Base-by-base conservation (phyloP, 2,329 filamentous ascomycete species). In the Blumeria graminis region DNA sequence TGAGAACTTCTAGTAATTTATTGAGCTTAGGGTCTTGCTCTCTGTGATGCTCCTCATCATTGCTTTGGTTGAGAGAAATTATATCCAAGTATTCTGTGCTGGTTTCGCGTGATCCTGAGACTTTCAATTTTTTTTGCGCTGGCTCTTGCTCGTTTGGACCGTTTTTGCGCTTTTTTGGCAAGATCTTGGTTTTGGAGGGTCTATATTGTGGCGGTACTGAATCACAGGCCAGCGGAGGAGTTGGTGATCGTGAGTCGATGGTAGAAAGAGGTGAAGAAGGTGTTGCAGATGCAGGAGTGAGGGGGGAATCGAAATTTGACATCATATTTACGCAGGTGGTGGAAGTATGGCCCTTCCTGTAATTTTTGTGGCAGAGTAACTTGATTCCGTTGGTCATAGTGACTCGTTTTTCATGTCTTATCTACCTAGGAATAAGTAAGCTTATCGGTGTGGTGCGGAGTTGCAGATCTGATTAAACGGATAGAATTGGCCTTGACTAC, bases 41-140 rank as follows among this genome's bases (percentile, higher is more conserved):
- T 55, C 72, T 68, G 43, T 70, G 67, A 53, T 74, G 71, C 14
- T 74, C 71, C 41, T 71, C 70, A 52, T 63, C 59, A 18, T 57
- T 56, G 48, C 78, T 69, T 11, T 75, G 70, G 56, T 72, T 73
- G 54, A 69, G 67, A 18, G 66, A 68, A 45, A 73, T 71, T 39
- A 96, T 71, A 68, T 95, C 82, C 41, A 98, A 75, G 65, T 85
- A 79, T 63, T 86, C 78, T n/a, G 89, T 94, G 18, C 77, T 87
- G 63, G 87, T 83, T 64, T 84, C 75, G 65, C 78, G 80, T 61
- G 75, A 73, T 58, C 77, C 74, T 58, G 74, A 72, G 56, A 82
- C 75, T 66, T 80, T 81, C 64, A 84, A 80, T 68, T 84, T 84
- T 73, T 93, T 94, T 56, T 80, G 72, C 35, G 86, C 84, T 39